Evolutionary conservation across 495 filamentous ascomycete genomes (phyloP).

Genomic region (Penicillium diatomitis): DNA sequence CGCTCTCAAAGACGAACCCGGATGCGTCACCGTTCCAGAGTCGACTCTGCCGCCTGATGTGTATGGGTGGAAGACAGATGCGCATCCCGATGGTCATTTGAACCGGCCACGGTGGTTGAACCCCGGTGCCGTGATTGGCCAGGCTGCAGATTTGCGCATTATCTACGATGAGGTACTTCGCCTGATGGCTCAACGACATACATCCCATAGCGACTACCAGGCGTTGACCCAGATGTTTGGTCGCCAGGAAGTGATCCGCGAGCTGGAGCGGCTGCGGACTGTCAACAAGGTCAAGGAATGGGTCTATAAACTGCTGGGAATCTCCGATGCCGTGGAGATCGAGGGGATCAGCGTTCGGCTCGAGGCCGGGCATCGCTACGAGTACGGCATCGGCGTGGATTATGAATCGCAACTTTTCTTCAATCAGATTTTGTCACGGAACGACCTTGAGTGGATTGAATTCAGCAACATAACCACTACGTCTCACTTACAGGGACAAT

Average conservation of each 20-base stretch:
- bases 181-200: slow-evolving; percentile 30
- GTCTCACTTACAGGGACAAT: slow-evolving; percentile 30
- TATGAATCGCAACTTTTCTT: slow-evolving; percentile 48
- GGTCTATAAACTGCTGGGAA: slow-evolving; percentile 34
- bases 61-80: slow-evolving; percentile 48
- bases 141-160: slow-evolving; percentile 40
- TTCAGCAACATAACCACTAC: slow-evolving; percentile 37
- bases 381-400: slow-evolving; percentile 51
- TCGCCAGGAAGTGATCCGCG: slow-evolving; percentile 48
- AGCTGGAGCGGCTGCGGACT: slow-evolving; percentile 37
- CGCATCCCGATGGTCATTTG: slow-evolving; percentile 23
- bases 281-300: slow-evolving; percentile 34
- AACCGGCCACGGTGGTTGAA: slow-evolving; percentile 46
- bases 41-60: slow-evolving; percentile 47
- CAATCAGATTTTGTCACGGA: slow-evolving; percentile 34
- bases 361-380: slow-evolving; percentile 37
- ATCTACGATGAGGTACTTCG: slow-evolving; percentile 40
- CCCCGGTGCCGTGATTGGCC: slow-evolving; percentile 44
- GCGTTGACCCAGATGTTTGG: slow-evolving; percentile 50
- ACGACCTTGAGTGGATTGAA: slow-evolving; percentile 40
- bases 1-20: slow-evolving; percentile 33
- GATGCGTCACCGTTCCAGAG: slow-evolving; percentile 46
- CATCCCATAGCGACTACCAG: slow-evolving; percentile 35
- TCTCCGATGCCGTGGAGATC: slow-evolving; percentile 39
- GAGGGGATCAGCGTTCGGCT: slow-evolving; percentile 31